Base-by-base conservation (phyloP, 768 basidiomycete genomes). In the Rhodosporidiobolus sp. region DNA sequence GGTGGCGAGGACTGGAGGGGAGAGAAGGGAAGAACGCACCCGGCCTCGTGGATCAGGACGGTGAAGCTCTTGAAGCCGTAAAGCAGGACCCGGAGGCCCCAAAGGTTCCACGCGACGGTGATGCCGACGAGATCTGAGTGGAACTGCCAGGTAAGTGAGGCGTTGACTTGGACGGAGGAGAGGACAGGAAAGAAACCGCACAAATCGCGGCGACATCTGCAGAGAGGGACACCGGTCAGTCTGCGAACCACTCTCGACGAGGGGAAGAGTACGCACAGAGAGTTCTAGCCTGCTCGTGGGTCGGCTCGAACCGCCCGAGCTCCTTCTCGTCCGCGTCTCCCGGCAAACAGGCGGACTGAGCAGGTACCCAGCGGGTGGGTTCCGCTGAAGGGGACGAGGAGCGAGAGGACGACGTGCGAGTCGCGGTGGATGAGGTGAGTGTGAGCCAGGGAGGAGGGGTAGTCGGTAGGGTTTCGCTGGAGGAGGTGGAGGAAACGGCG, bases 101-200 rank as follows among this genome's bases (percentile, higher is more conserved):
- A 69, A 19, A 69, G 35, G 56, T 63, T 69, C 68, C 68, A 69
- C 5, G 34, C 32, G 28, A 69, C 14, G 19, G 61, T 63, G 54
- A 63, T 63, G 46, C 68, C 62, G 34, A 58, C 55, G 35, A 63
- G 14, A 38, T 63, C 68, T 69, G 30, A 8, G 22, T 12, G 10
- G 16, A 22, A 43, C 8, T 43, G n/a, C 20, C 34, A 60, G 24
- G 61, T 38, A 34, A 52, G 52, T 5, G 12, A 48, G 20, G 49
- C 22, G 22, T 16, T 14, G 38, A 50, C 8, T 22, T 9, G 28
- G 32, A 28, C 16, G 62, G 3, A 16, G 19, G 52, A 17, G 24
- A 26, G 30, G 62, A 19, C 2, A 6, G 2, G 55, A 34, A 4
- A 14, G 7, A 43, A 43, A 43, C 8, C 38, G 14, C 38, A 43